Conservation (phyloP, 768 basidiomycete genomes). For the Lentinula detonsa region DNA sequence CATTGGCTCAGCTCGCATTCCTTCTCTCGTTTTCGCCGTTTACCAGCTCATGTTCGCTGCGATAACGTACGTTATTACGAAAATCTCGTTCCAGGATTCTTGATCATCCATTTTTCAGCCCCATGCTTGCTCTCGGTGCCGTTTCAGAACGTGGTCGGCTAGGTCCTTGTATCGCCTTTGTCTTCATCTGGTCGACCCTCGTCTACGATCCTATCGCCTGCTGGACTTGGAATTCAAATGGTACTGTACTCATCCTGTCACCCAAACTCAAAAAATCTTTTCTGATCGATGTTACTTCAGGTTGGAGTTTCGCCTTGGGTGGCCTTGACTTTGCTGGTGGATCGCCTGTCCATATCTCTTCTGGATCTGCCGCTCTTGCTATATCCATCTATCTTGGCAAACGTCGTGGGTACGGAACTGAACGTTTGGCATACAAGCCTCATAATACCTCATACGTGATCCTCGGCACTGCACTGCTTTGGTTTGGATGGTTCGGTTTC, state of each 20-base stretch:
- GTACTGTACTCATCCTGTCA: conserved; percentile 30
- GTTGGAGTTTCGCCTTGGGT: conserved; percentile 72
- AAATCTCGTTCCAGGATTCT: conserved; percentile 14
- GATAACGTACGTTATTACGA: conserved; percentile 55
- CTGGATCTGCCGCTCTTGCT: conserved; percentile 86
- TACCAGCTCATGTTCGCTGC: conserved; percentile 91
- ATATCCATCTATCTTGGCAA: conserved; percentile 90
- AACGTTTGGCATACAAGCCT: conserved; percentile 86
- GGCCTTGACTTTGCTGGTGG: conserved; percentile 94
- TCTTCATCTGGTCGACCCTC: conserved; percentile 84
- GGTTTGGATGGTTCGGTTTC: conserved; percentile 97
- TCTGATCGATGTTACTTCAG: conserved; percentile 11
- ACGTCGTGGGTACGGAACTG: conserved; percentile 87
- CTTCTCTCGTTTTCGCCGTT: conserved; percentile 70
- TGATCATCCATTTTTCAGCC: conserved; percentile 30
- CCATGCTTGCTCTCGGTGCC: conserved; percentile 87
- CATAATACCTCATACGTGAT: conserved; percentile 92
- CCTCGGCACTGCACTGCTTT: conserved; percentile 89
- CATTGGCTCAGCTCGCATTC: conserved; percentile 64
- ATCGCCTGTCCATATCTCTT: conserved; percentile 94
- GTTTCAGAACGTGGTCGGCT: conserved; percentile 86
- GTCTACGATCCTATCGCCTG: conserved; percentile 94
- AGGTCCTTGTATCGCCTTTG: conserved; percentile 83
- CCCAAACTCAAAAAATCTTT: conserved; percentile 15
- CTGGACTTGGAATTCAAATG: conserved; percentile 90